Percentiles rank a stretch among this genome's conserved stretches.
phyloP scores from a whole-genome alignment of 2,329 filamentous ascomycete genomes.

The Metarhizium anisopliae region DNA sequence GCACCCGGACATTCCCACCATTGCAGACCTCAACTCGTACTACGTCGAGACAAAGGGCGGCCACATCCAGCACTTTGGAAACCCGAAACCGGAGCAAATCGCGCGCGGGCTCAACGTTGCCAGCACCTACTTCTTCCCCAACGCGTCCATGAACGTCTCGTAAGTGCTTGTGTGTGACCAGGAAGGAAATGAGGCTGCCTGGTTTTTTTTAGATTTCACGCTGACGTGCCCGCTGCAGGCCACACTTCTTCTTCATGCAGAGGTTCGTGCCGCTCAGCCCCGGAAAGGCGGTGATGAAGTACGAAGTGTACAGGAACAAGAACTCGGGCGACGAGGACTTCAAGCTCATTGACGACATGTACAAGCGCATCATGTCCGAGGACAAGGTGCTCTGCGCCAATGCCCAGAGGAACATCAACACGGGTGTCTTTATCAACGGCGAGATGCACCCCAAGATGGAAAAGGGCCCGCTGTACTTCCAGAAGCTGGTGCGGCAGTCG shows the following conservation, averaged over 20 bases:
- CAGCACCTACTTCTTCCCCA: slow-evolving; percentile 41
- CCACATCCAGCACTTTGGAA: slow-evolving; percentile 41
- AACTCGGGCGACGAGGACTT: slow-evolving; percentile 51
- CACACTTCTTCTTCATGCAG: slow-evolving; percentile 57
- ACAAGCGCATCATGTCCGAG: slow-evolving; percentile 55
- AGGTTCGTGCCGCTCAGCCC: slow-evolving; percentile 48
- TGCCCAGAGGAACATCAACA: slow-evolving; percentile 52
- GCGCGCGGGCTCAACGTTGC: slow-evolving; percentile 35
- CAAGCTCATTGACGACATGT: slow-evolving; percentile 46
- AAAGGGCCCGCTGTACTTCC: slow-evolving; percentile 49
- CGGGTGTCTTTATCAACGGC: slow-evolving; percentile 53
- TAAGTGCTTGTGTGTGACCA: slow-evolving; percentile 21
- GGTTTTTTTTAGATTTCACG: background rate
- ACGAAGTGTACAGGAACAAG: slow-evolving; percentile 56
- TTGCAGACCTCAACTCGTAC: slow-evolving; percentile 50
- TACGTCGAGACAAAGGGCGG: slow-evolving; percentile 37
- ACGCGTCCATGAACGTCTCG: slow-evolving; percentile 41
- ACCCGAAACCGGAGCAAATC: slow-evolving; percentile 38
- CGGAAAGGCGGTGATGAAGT: slow-evolving; percentile 44
- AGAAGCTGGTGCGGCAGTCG: slow-evolving; percentile 38
- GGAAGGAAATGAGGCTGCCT: too few species aligned
- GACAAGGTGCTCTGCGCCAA: slow-evolving; percentile 54
- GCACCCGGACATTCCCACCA: slow-evolving; percentile 46
- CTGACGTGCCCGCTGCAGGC: slow-evolving; percentile 20
- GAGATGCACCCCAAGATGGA: slow-evolving; percentile 54